Base-by-base conservation (phyloP, 2,329 filamentous ascomycete genomes). In the Fusarium sp. region DNA sequence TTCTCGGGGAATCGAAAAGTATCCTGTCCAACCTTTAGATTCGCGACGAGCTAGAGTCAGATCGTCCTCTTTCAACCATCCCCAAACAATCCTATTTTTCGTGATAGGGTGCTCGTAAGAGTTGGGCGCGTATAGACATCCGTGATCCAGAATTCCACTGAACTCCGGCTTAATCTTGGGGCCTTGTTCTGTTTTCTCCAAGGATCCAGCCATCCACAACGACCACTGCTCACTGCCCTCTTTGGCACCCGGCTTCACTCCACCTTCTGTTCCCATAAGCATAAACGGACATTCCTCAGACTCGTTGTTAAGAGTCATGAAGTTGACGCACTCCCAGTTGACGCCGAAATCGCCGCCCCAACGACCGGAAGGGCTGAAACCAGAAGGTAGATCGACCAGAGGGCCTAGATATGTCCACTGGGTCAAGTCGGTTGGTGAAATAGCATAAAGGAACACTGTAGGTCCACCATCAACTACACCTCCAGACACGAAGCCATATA, bases 11-110 rank as follows among this genome's bases (percentile, higher is more conserved):
- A 85, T 62, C 2, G 83, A 83, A 10, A 85, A 73, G 56, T 81
- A 70, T 3, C 84, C 83, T 20, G 81, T 85, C 82, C 83, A 86
- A 13, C 81, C 82, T 66, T 85, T 82, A 1, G 74, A 70, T 56
- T 81, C 76, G 5, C 82, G 79, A 15, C 80, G 65, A 4, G 74
- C 65, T 56, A 83, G 76, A 1, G 82, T 78, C 5, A 85, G 65
- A 51, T 84, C 82, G 14, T 86, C 83, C 65, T 86, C 83, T 2
- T 78, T 81, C 35, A 86, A 75, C 84, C 84, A 86, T 5, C 83
- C 83, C 72, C 79, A 84, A 1, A 82, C 76, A 6, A 85, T 76
- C 13, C 79, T 76, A 40, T 76, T 76, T 1, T 76, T 71, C 0
- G 81, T 79, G 6, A 77, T 67, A 0, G 82, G 81, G 45, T 86